A percentile compares a stretch with the other conserved stretches of the same genome.
phyloP scores from a whole-genome alignment of 106 monocot genomes.

The Dendrobium catenatum region DNA sequence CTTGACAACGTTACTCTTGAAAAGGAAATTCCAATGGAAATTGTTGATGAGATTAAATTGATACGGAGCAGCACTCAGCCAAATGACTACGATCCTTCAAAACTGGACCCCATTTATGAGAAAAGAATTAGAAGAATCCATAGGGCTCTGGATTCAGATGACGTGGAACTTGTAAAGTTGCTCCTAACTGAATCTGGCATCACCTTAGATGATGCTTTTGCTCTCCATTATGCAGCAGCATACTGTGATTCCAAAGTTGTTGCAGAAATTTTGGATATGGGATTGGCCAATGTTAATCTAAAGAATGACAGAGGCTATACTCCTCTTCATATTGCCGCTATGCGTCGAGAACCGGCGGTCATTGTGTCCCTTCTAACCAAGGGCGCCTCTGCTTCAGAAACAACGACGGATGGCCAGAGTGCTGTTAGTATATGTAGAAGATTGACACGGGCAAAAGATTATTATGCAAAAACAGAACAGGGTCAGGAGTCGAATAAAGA shows the following conservation, averaged over 20 bases:
- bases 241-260: conserved; percentile 93
- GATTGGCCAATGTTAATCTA: conserved; percentile 55
- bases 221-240: conserved; percentile 76
- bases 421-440: conserved; percentile 75
- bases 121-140: conserved; percentile 67
- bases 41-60: conserved; percentile 44
- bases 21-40: conserved; percentile 64
- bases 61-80: conserved; percentile 23
- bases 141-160: conserved; percentile 84
- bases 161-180: conserved; percentile 88
- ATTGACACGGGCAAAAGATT: conserved; percentile 76
- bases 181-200: conserved; percentile 70
- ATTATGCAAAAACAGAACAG: conserved; percentile 46
- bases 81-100: conserved; percentile 1
- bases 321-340: conserved; percentile 81
- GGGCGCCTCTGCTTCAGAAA: conserved; percentile 54
- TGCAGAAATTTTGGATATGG: conserved; percentile 64
- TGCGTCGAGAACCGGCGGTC: conserved; percentile 70
- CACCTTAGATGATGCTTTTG: conserved; percentile 72
- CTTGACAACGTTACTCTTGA: conserved; percentile 54
- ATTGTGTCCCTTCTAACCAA: conserved; percentile 71
- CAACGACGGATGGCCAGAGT: conserved; percentile 52
- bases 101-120: conserved; percentile 31
- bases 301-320: conserved; percentile 80
- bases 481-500: conserved; percentile 88